Base-by-base conservation (phyloP, 1,284 basidiomycete genomes). In the Bondarzewia mesenterica region DNA sequence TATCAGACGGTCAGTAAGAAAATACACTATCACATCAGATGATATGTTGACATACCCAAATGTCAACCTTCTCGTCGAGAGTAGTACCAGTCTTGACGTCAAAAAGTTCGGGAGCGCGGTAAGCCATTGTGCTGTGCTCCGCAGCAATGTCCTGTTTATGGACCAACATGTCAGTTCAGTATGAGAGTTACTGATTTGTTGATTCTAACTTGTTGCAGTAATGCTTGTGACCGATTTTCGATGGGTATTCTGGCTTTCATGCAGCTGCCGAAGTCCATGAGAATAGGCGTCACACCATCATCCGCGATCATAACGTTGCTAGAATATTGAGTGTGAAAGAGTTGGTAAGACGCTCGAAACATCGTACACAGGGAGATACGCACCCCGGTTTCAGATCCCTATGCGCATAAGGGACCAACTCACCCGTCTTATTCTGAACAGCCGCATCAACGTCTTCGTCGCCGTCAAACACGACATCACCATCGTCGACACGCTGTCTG, bases 181-280 rank as follows among this genome's bases (percentile, higher is more conserved):
- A 32, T 12, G 7, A 8, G 23, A 0, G 42, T 42, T 41, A 46
- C 15, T 18, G 5, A 25, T 10, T n/a, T 16, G 25, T 6, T 44
- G 18, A 38, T 37, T 27, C 47, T 48, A 56, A 85, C 85, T 70
- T 93, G 92, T 59, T 94, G 90, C 18, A 87, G 61, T 32, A 96
- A 66, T 0, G 95, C 95, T 61, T 93, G 87, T 16, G 85, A 84
- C 40, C 95, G 80, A 48, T 79, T 90, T 52, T 86, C 77, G 51
- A 95, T 78, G 42, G 71, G 73, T 49, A 95, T 77, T 35, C 90
- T 76, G 7, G 93, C 93, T 58, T 84, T 85, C 59, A 84, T 72
- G 5, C 85, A 81, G 54, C 91, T 95, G 14, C 95, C 95, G 68
- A 99, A 95, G 69, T 99, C 95, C 95, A 99, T 99, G 15, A 99